A percentile compares a stretch with the other conserved stretches of the same genome.
These are phyloP conservation scores for Calonectria pseudoturangicola DNA, from an alignment of 2,329 filamentous ascomycete species.

Conservation along the genomic window DNA sequence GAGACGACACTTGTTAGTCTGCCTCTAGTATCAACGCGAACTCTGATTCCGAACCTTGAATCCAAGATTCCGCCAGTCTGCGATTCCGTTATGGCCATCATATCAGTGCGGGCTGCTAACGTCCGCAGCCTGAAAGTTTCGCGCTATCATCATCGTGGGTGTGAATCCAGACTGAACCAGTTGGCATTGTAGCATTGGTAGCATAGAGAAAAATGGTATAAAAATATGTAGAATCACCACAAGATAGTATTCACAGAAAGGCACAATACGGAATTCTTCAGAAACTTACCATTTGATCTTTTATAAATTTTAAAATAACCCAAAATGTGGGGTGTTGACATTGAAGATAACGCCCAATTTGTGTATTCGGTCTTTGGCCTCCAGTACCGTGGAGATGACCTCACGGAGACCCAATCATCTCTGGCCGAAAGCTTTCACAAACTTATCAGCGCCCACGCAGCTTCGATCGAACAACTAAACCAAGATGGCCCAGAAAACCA, in stretches of 20 bases:
- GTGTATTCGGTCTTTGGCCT: conserved; percentile 20
- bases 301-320: neutral
- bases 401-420: neutral
- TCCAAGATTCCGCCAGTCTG: neutral
- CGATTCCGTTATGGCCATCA: conserved; percentile 2
- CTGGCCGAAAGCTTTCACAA: conserved; percentile 2
- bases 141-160: neutral
- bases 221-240: neutral
- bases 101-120: conserved; percentile 20
- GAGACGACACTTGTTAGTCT: neutral
- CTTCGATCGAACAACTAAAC: neutral
- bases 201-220: neutral
- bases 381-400: conserved; percentile 6
- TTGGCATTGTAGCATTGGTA: neutral
- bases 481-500: neutral
- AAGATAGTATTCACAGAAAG: neutral
- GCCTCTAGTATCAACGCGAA: neutral
- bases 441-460: neutral
- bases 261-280: neutral
- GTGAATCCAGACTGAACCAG: too few species aligned
- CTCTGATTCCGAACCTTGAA: conserved; percentile 7
- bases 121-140: conserved; percentile 1
- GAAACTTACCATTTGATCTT: neutral
- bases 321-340: conserved; percentile 21
- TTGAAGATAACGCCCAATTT: neutral